These are phyloP conservation scores for Podila verticillata DNA, from an alignment of 192 early-diverging fungal species.

Conservation along the genomic window DNA sequence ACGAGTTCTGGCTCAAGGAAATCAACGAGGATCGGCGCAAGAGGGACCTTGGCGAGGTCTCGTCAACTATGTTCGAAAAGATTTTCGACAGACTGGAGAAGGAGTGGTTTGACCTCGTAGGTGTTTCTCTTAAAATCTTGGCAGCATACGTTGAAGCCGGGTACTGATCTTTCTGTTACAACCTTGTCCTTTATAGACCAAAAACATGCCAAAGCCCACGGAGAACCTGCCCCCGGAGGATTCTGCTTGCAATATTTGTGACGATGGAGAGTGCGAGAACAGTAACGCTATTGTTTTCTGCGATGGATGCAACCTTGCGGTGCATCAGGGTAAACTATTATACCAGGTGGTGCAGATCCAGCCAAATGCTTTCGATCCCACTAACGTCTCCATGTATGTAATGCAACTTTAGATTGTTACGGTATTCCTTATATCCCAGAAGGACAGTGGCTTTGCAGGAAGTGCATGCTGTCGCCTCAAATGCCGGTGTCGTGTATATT, in stretches of 20 bases:
- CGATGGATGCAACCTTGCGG: slow-evolving; percentile 98
- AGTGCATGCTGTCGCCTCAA: slow-evolving; percentile 97
- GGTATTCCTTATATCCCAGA: slow-evolving; percentile 99
- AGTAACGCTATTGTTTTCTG: slow-evolving; percentile 99
- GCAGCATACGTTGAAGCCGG: not conserved
- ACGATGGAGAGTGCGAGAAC: slow-evolving; percentile 99
- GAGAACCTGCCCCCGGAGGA: slow-evolving; percentile 79
- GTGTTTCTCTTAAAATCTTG: slow-evolving; percentile 2
- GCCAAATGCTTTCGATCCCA: not conserved
- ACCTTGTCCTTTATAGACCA: slow-evolving; percentile 61
- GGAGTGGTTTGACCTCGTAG: slow-evolving; percentile 94
- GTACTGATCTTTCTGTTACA: not conserved
- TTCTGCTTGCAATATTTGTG: slow-evolving; percentile 92
- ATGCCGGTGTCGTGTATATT: slow-evolving; percentile 88
- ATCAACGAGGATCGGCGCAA: slow-evolving; percentile 73
- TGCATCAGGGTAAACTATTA: slow-evolving; percentile 85
- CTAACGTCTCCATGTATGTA: not conserved
- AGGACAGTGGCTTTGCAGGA: slow-evolving; percentile 98
- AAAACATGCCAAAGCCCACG: slow-evolving; percentile 79
- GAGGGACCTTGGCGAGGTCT: slow-evolving; percentile 60
- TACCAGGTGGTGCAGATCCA: not conserved
- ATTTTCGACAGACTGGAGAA: slow-evolving; percentile 95
- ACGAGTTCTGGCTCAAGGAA: slow-evolving; percentile 77
- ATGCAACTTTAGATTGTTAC: slow-evolving; percentile 85
- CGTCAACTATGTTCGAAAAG: slow-evolving; percentile 78